Base-by-base conservation (phyloP, 1,139 yeast species). In the Candida sp. region DNA sequence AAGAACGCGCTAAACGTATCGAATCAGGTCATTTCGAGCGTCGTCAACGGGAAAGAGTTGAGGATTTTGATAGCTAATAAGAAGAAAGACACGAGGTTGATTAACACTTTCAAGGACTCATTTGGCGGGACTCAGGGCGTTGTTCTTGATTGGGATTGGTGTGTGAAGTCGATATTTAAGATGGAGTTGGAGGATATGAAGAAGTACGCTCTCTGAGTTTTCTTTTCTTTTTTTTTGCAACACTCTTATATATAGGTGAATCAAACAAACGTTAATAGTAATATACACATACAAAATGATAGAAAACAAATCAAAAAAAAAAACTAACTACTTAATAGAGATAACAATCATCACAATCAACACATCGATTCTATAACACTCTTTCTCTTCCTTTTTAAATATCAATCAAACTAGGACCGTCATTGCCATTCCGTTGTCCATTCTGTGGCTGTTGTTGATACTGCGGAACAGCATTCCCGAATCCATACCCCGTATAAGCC, bases 401-500 rank as follows among this genome's bases (percentile, higher is more conserved):
- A 62, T 77, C 82, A 64, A 77, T 77, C 65, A 77, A 75, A 57
- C 81, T 77, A 11, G 81, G 81, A 31, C 80, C 81, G 54, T 75
- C 80, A 35, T 57, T 61, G 34, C 58, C 60, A 53, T 51, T 49
- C 58, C 66, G 71, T 56, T 63, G 71, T 58, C 30, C 32, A 38
- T 26, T 38, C 22, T 38, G 42, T 38, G 26, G 42, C 5, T 66
- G 66, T 47, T 80, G 58, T 41, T 58, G 66, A 11, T 72, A 28
- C n/a, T 46, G 50, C 30, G 25, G 66, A 34, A 7, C 31, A n/a
- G 73, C 76, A 61, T 92, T 92, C 38, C 98, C 98, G 70, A 92
- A 92, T 2, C 98, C 98, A 65, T 86, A 92, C 2, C 98, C 98
- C 4, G 98, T 92, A 62, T 89, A 87, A 27, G 77, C 78, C 3